Conservation (phyloP, 2,329 filamentous ascomycete genomes). For the Aotearoamyces nothofagi region DNA sequence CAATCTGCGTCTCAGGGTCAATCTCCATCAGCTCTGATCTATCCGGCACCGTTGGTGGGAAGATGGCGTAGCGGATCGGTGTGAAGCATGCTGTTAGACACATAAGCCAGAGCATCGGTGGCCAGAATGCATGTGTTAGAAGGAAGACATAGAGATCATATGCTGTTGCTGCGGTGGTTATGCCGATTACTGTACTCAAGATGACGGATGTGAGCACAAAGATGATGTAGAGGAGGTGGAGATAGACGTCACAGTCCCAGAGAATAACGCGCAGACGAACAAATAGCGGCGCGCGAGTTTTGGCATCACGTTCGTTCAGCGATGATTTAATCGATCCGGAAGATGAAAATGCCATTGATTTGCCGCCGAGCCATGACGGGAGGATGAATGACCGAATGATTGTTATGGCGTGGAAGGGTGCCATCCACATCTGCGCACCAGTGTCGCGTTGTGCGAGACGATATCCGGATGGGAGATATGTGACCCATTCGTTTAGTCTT, state of each 20-base stretch:
- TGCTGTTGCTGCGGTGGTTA: constrained; percentile 29
- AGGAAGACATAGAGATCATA: constrained; percentile 24
- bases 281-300: constrained; percentile 33
- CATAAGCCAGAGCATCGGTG: constrained; percentile 34
- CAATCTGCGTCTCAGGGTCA: constrained; percentile 38
- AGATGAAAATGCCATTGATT: constrained; percentile 41
- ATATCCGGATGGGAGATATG: constrained; percentile 43
- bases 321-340: constrained; percentile 40
- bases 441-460: constrained; percentile 40
- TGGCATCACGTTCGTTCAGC: constrained; percentile 41
- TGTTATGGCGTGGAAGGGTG: constrained; percentile 43
- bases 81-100: constrained; percentile 22
- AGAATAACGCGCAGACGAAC: constrained; percentile 37
- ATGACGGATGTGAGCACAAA: constrained; percentile 24
- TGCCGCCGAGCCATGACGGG: constrained; percentile 42
- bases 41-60: constrained; percentile 40
- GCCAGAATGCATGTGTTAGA: constrained; percentile 46
- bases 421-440: constrained; percentile 45
- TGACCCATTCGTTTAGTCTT: constrained; percentile 39
- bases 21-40: constrained; percentile 39
- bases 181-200: constrained; percentile 28
- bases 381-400: constrained; percentile 42
- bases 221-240: constrained; percentile 40
- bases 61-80: constrained; percentile 44
- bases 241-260: constrained; percentile 36